Percentiles rank a stretch among this genome's conserved stretches.
These are phyloP conservation scores for Platanthera guangdongensis DNA, from an alignment of 106 monocot species.

Conservation along the genomic window DNA sequence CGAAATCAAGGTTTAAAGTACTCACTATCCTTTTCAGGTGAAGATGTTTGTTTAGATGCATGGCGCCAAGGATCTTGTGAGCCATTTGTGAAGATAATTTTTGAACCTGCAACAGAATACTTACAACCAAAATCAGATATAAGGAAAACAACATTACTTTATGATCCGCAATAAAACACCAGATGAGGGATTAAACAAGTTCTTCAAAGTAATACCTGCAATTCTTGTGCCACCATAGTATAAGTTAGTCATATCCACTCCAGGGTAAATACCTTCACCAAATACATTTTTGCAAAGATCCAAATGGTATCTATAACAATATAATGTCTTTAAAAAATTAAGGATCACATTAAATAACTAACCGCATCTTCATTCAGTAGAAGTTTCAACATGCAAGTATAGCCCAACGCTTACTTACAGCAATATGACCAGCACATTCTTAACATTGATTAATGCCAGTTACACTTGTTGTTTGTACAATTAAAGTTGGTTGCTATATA, in stretches of 20 bases:
- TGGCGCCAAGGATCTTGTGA: constrained; percentile 99
- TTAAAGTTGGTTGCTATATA: neutral
- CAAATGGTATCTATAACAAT: constrained; percentile 73
- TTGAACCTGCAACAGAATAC: constrained; percentile 45
- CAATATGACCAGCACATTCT: neutral
- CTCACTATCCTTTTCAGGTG: constrained; percentile 63
- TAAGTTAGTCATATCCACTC: constrained; percentile 84
- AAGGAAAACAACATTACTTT: neutral
- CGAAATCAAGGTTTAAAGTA: neutral
- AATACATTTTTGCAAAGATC: constrained; percentile 93
- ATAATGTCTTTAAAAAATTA: neutral
- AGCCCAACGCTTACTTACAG: neutral
- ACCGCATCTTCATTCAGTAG: neutral
- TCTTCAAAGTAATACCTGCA: constrained; percentile 36
- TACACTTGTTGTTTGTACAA: neutral
- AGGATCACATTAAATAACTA: neutral
- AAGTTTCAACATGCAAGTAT: constrained; percentile 1
- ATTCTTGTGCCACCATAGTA: constrained; percentile 93
- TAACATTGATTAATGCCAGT: neutral
- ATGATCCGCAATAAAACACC: neutral
- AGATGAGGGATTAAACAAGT: neutral
- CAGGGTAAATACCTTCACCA: constrained; percentile 79
- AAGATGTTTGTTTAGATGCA: constrained; percentile 89
- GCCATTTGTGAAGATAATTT: constrained; percentile 89
- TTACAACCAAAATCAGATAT: neutral